These are phyloP conservation scores for Spirogloea muscicola DNA, from an alignment of 139 green algal species.

Conservation along the genomic window DNA sequence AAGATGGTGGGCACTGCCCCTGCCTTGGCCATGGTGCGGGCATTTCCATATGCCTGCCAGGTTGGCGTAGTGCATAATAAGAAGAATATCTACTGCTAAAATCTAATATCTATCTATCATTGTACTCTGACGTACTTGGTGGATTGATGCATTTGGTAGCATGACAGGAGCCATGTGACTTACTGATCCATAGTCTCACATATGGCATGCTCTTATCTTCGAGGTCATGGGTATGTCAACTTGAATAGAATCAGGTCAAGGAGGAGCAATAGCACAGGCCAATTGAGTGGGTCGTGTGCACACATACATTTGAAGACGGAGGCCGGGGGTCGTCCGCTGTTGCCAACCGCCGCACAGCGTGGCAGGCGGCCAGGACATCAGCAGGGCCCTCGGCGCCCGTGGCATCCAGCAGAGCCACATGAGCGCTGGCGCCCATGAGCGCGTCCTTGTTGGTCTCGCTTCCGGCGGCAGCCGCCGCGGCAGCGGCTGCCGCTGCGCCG, in stretches of 20 bases:
- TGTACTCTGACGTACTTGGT: too few relatives aligned
- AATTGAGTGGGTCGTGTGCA: too few relatives aligned
- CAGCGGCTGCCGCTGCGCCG: neutral
- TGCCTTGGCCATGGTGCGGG: constrained; percentile 14
- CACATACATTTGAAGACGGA: constrained; percentile 6
- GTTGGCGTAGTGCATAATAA: too few relatives aligned
- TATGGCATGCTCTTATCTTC: too few relatives aligned
- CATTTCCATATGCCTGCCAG: constrained; percentile 19
- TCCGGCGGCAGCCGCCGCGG: neutral
- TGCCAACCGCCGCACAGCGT: neutral
- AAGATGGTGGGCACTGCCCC: constrained; percentile 22
- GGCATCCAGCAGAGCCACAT: neutral
- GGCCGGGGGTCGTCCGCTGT: constrained; percentile 10
- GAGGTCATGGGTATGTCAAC: too few relatives aligned
- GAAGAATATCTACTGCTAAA: too few relatives aligned
- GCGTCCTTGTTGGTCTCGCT: constrained; percentile 19
- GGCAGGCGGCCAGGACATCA: neutral
- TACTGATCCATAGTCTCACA: too few relatives aligned
- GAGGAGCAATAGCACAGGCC: too few relatives aligned
- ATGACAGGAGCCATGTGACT: too few relatives aligned
- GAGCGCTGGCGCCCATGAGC: constrained; percentile 5
- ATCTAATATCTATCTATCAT: too few relatives aligned
- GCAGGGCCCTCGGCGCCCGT: neutral
- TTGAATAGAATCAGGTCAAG: too few relatives aligned
- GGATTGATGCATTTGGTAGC: too few relatives aligned